Evolutionary conservation across 1,284 basidiomycete genomes (phyloP), one percentile per base, ranked within the genome.

Genomic region (Inonotus hispidus): DNA sequence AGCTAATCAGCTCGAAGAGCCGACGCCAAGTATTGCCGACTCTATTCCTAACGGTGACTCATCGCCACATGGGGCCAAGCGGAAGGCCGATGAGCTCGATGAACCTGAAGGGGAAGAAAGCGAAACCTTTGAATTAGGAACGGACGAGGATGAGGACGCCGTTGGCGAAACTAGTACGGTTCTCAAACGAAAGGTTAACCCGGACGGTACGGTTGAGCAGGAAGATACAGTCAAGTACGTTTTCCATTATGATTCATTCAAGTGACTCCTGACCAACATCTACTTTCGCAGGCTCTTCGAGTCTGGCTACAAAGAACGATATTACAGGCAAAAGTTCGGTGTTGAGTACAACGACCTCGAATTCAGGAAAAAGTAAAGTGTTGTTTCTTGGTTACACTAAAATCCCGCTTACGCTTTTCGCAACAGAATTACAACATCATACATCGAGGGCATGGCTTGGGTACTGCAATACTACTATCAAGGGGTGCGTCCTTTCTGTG

Each of bases 381-480:
- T 16, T 25, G 23, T 45, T n/a, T 39, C 7, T 32, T 55, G 59
- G 35, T 13, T 61, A 38, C 53, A 35, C 56, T 53, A 14, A 54
- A 39, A 35, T 52, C 32, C 58, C 62, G 32, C 52, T 56, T 60
- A 21, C 45, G 61, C 71, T 32, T 74, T 32, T 50, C 39, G 56
- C 49, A 65, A 19, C 67, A 96, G 94, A 63, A 71, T 99, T 60
- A 90, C 93, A 2, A 84, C 82, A 64, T 75, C 78, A 39, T 99
- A 99, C 73, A 82, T 98, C 61, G 95, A 99, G 75, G 97, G 97
- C 46, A 80, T 99, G 56, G 88, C 87, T 61, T 99, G 97, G 97
- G 97, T 99, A 0, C 75, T 99, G 56, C 88, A 91, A 63, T 99
- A 99, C 75, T 99, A 99, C 72, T 99, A 98, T 74, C 96, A 98